Evolutionary conservation across 2,329 filamentous ascomycete genomes (phyloP).

Genomic region (Elsinoe fawcettii): DNA sequence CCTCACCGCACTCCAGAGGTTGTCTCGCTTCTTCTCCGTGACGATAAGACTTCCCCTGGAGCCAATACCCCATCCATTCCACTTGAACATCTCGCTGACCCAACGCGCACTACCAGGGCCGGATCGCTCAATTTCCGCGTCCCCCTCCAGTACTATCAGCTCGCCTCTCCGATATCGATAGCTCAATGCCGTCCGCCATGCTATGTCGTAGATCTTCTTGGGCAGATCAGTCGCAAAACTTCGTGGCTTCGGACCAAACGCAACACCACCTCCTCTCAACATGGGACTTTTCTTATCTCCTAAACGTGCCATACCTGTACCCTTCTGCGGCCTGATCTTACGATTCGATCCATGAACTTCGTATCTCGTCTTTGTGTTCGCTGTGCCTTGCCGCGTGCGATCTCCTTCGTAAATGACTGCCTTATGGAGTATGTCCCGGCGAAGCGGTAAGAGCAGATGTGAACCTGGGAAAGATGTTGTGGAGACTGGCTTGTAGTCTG

Average conservation of each 20-base stretch:
- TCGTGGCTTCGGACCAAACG: slow-evolving; percentile 82
- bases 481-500: slow-evolving; percentile 71
- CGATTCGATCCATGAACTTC: slow-evolving; percentile 76
- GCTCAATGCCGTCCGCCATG: slow-evolving; percentile 87
- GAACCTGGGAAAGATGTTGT: slow-evolving; percentile 72
- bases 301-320: slow-evolving; percentile 67
- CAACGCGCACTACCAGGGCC: slow-evolving; percentile 38
- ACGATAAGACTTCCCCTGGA: slow-evolving; percentile 69
- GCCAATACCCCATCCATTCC: slow-evolving; percentile 60
- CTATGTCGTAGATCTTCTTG: slow-evolving; percentile 87
- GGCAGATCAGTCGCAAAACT: slow-evolving; percentile 82
- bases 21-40: slow-evolving; percentile 52
- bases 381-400: slow-evolving; percentile 76
- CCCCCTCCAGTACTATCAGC: slow-evolving; percentile 74
- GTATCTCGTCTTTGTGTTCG: slow-evolving; percentile 68
- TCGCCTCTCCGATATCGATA: slow-evolving; percentile 85
- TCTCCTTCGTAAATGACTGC: slow-evolving; percentile 92
- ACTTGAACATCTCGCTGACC: slow-evolving; percentile 59
- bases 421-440: slow-evolving; percentile 84
- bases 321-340: slow-evolving; percentile 84
- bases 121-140: slow-evolving; percentile 56
- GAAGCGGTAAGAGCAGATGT: slow-evolving; percentile 78
- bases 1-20: slow-evolving; percentile 59
- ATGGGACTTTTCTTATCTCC: slow-evolving; percentile 78
- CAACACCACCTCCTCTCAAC: slow-evolving; percentile 75